Percentiles rank a stretch among this genome's conserved stretches.
Conservation (phyloP, 176 grass and related monocot species). For the Cenchrus fungigraminus region DNA sequence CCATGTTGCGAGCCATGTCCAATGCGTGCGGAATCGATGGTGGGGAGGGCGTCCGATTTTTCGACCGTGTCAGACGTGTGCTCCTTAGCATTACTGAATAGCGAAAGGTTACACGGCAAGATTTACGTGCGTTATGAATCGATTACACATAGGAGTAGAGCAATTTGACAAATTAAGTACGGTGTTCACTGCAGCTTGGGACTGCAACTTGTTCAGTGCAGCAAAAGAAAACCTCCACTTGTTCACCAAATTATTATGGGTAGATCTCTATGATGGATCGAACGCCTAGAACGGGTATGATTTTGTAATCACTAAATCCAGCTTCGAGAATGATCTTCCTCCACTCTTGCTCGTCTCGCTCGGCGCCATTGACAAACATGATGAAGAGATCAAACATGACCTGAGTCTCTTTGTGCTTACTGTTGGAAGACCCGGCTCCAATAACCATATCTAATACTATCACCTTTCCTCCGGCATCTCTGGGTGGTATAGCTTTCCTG, state of each 20-base stretch:
- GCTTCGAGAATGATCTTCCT: conserved; percentile 28
- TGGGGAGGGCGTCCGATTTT: no score
- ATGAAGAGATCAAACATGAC: conserved; percentile 7
- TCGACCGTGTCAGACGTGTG: no score
- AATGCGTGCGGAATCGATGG: no score
- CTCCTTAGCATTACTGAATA: no score
- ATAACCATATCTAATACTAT: conserved; percentile 47
- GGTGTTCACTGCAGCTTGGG: no score
- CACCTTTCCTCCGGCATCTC: conserved; percentile 41
- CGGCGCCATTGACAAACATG: background rate
- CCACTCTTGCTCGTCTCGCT: conserved; percentile 53
- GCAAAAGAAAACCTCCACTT: background rate
- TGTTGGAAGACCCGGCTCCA: background rate
- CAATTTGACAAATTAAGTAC: no score
- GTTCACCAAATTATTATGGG: conserved; percentile 4
- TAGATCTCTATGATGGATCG: background rate
- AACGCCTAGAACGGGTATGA: conserved; percentile 6
- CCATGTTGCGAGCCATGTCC: no score
- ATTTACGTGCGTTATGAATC: no score
- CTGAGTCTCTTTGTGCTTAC: background rate
- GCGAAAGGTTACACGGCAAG: no score
- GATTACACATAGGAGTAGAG: no score
- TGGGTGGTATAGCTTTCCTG: conserved; percentile 44
- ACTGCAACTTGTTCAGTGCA: background rate
- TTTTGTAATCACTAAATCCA: conserved; percentile 35